Evolutionary conservation across 306 rosid genomes (phyloP).

Genomic region (Sphenostylis stenocarpa): DNA sequence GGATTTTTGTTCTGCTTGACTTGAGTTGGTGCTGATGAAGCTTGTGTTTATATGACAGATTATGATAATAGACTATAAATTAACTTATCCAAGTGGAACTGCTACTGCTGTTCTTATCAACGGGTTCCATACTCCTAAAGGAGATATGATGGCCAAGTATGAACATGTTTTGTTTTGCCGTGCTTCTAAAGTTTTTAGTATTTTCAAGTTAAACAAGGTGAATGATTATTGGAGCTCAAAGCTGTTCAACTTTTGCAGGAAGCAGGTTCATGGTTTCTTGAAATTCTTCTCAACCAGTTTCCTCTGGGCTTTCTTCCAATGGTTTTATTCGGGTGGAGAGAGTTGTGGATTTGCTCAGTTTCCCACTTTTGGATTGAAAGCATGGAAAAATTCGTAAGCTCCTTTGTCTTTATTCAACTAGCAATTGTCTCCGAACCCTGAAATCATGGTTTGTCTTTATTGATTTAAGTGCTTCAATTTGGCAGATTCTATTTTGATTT

Average conservation of each 20-base stretch:
- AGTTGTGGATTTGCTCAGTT: constrained; percentile 84
- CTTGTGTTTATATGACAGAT: constrained; percentile 59
- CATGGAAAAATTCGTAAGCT: constrained; percentile 81
- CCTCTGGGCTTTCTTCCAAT: constrained; percentile 88
- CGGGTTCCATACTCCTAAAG: constrained; percentile 91
- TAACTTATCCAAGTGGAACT: constrained; percentile 94
- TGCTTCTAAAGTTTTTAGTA: not conserved
- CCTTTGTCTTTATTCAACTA: constrained; percentile 6
- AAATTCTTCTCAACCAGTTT: constrained; percentile 76
- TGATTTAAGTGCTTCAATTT: constrained; percentile 35
- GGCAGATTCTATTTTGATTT: constrained; percentile 96
- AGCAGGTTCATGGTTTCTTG: constrained; percentile 86
- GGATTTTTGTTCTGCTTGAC: not conserved
- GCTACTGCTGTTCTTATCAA: constrained; percentile 98
- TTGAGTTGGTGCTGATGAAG: constrained; percentile 25
- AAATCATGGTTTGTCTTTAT: constrained; percentile 3
- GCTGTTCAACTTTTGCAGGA: constrained; percentile 51
- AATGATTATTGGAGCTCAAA: constrained; percentile 34
- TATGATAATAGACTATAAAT: constrained; percentile 91
- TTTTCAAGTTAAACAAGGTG: not conserved
- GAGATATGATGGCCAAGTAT: constrained; percentile 86
- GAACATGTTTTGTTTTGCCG: constrained; percentile 17
- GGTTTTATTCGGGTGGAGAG: constrained; percentile 90
- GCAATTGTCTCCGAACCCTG: not conserved
- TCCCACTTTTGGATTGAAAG: constrained; percentile 91